Conservation (phyloP, 2,329 filamentous ascomycete genomes). For the Myriosclerotinia duriaeana region DNA sequence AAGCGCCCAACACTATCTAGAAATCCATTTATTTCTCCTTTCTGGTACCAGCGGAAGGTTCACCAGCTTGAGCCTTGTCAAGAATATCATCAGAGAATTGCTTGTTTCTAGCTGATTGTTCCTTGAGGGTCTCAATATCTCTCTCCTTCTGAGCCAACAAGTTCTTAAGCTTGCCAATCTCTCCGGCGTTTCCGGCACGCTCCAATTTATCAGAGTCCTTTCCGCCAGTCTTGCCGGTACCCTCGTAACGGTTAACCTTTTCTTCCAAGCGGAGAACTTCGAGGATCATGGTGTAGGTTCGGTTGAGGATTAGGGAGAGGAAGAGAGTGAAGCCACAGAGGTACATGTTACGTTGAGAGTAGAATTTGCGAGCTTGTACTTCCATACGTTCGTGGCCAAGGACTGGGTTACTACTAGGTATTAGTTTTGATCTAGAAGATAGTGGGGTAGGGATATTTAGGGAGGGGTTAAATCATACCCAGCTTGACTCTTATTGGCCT, state of each 20-base stretch:
- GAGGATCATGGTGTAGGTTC: slow-evolving; percentile 82
- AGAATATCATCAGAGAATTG: slow-evolving; percentile 16
- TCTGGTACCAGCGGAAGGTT: slow-evolving; percentile 12
- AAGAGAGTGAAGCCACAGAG: slow-evolving; percentile 99
- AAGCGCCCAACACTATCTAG: slow-evolving; percentile 8
- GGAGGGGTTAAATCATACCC: slow-evolving; percentile 31
- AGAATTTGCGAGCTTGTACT: slow-evolving; percentile 99
- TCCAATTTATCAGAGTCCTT: slow-evolving; percentile 73
- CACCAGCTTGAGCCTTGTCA: slow-evolving; percentile 15
- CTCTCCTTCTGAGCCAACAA: slow-evolving; percentile 71
- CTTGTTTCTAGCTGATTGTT: slow-evolving; percentile 54
- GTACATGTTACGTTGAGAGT: slow-evolving; percentile 99
- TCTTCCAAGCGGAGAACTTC: slow-evolving; percentile 71
- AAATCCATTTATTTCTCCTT: slow-evolving; percentile 10
- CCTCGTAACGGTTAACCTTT: slow-evolving; percentile 81
- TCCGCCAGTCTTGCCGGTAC: slow-evolving; percentile 55
- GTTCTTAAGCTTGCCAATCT: slow-evolving; percentile 68
- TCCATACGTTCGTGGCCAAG: slow-evolving; percentile 95
- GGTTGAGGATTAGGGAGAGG: slow-evolving; percentile 97
- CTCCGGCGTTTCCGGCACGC: slow-evolving; percentile 69
- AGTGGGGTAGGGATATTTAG: neutral
- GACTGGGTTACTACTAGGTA: slow-evolving; percentile 57
- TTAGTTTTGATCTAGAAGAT: slow-evolving; percentile 30
- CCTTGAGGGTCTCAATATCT: slow-evolving; percentile 60
- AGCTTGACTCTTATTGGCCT: slow-evolving; percentile 61